These are phyloP conservation scores for Saccharomyces mikatae DNA, from an alignment of 805 yeast genomes.

Conservation along the genomic window DNA sequence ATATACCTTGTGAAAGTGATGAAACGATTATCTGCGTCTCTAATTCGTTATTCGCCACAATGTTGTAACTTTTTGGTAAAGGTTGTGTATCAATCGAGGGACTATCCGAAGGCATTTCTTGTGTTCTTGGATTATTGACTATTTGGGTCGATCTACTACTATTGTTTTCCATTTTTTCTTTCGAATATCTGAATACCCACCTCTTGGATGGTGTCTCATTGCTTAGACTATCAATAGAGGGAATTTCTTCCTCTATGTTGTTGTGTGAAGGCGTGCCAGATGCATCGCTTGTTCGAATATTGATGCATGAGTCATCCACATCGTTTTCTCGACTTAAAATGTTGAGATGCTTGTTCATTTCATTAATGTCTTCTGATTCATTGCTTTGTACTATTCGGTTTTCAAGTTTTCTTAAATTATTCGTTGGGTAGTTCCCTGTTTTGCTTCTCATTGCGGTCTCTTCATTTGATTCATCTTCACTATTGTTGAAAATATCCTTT, in stretches of 20 bases:
- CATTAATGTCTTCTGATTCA: background rate
- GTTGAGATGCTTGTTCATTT: background rate
- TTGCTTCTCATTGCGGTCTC: background rate
- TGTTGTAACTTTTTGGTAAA: background rate
- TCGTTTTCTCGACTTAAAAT: background rate
- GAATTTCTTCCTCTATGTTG: constrained; percentile 1
- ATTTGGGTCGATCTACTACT: constrained; percentile 17
- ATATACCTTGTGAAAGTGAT: background rate
- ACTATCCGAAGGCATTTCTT: constrained; percentile 2
- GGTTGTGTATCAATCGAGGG: background rate
- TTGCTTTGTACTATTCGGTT: background rate
- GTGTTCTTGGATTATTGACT: constrained; percentile 10
- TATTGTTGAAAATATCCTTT: background rate
- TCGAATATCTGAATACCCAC: constrained; percentile 11
- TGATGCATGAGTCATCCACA: background rate
- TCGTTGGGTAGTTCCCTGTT: background rate
- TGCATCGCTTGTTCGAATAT: background rate
- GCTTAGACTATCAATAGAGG: constrained; percentile 14
- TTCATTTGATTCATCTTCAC: background rate
- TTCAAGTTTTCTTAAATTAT: background rate
- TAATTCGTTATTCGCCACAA: background rate
- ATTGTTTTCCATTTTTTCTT: constrained; percentile 2
- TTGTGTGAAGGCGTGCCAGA: background rate
- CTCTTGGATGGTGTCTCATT: constrained; percentile 11
- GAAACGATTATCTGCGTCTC: constrained; percentile 10